Conservation (phyloP, 192 early-diverging fungal species). For the Helicostylum pulchrum region DNA sequence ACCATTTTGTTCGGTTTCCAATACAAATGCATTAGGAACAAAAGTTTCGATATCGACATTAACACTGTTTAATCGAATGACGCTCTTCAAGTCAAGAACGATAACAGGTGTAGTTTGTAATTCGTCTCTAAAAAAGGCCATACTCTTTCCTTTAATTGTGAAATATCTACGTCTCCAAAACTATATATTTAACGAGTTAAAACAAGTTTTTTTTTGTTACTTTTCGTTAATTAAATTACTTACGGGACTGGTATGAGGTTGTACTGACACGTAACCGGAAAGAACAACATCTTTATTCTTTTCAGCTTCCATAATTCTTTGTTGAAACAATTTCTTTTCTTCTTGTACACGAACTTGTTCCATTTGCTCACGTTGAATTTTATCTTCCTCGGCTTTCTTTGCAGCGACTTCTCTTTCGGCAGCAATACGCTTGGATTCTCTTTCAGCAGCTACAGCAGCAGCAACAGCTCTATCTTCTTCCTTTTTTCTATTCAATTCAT, state of each 20-base stretch:
- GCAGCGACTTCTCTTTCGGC: slow-evolving; percentile 46
- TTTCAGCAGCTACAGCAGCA: slow-evolving; percentile 8
- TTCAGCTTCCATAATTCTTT: slow-evolving; percentile 37
- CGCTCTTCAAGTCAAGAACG: slow-evolving; percentile 8
- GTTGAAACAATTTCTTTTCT: slow-evolving; percentile 11
- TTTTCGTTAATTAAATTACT: slow-evolving; percentile 1
- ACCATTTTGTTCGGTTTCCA: slow-evolving; percentile 11
- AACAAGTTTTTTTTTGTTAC: background rate
- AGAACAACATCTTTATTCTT: slow-evolving; percentile 41
- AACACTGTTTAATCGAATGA: background rate
- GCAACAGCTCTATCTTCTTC: slow-evolving; percentile 4
- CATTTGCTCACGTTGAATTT: slow-evolving; percentile 14
- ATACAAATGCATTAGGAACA: slow-evolving; percentile 21
- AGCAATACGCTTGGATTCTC: slow-evolving; percentile 10
- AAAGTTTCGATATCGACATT: slow-evolving; percentile 19
- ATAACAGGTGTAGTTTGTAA: slow-evolving; percentile 2
- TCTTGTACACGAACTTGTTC: slow-evolving; percentile 1
- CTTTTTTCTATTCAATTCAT: slow-evolving; percentile 41
- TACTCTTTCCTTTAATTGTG: slow-evolving; percentile 46
- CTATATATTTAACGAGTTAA: slow-evolving; percentile 18
- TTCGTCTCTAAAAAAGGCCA: slow-evolving; percentile 50
- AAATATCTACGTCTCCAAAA: slow-evolving; percentile 62
- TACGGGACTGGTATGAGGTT: slow-evolving; percentile 22
- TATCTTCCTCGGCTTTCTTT: slow-evolving; percentile 39
- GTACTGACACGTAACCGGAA: slow-evolving; percentile 30